Percentiles rank a stretch among this genome's conserved stretches.
These are phyloP conservation scores for Pseudomassariella vexata DNA, from an alignment of 2,329 filamentous ascomycete genomes.

Conservation along the genomic window DNA sequence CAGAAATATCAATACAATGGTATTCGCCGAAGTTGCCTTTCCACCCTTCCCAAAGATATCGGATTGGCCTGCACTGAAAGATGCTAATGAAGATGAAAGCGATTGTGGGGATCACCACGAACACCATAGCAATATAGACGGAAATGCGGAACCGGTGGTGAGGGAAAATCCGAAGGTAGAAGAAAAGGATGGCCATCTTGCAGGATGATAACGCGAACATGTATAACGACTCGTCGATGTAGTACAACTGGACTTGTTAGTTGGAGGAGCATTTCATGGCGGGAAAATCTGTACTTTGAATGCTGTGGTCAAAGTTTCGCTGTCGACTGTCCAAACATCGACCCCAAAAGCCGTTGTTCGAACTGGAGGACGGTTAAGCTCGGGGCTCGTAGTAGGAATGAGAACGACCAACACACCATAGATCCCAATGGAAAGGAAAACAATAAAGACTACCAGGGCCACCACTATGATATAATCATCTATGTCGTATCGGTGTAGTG, in stretches of 20 bases:
- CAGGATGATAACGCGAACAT: conserved; percentile 21
- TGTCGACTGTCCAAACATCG: conserved; percentile 30
- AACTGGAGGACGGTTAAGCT: conserved; percentile 17
- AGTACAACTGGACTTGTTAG: conserved; percentile 20
- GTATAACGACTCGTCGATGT: conserved; percentile 27
- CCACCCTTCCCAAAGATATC: conserved; percentile 26
- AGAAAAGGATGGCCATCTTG: conserved; percentile 25
- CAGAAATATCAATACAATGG: conserved; percentile 26
- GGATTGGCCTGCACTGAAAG: conserved; percentile 30
- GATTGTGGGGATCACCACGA: conserved; percentile 18
- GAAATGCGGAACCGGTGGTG: conserved; percentile 19
- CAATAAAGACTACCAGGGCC: conserved; percentile 27
- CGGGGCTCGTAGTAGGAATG: not conserved
- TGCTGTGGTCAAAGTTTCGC: conserved; percentile 18
- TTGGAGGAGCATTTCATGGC: not conserved
- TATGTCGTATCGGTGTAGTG: conserved; percentile 21
- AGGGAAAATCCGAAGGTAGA: conserved; percentile 27
- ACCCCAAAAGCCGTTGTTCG: conserved; percentile 25
- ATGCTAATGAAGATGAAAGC: conserved; percentile 25
- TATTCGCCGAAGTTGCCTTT: conserved; percentile 18
- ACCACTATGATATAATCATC: conserved; percentile 35
- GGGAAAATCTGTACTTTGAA: conserved; percentile 19
- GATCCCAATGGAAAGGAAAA: too few relatives aligned
- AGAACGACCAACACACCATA: conserved; percentile 17
- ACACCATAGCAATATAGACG: conserved; percentile 16